Evolutionary conservation across 176 grass and related monocot species (phyloP).

Genomic region (Oryza rufipogon): DNA sequence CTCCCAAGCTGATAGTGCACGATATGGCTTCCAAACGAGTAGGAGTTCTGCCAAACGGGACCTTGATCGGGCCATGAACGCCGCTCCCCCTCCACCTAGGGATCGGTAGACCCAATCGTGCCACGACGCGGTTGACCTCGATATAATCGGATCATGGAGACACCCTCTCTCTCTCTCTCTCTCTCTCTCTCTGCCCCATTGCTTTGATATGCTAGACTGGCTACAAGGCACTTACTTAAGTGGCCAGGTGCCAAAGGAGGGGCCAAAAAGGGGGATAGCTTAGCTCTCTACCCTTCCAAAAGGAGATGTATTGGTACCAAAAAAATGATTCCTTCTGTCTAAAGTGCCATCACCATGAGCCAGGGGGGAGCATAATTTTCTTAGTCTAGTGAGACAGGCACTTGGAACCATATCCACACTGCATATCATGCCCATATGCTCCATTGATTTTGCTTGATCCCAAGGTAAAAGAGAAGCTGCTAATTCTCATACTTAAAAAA

Average conservation of each 20-base stretch:
- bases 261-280: background rate
- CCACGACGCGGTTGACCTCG: background rate
- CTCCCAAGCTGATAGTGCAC: too few species aligned
- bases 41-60: background rate
- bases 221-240: slow-evolving; percentile 15
- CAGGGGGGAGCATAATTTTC: background rate
- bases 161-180: too few species aligned
- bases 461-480: background rate
- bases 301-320: background rate
- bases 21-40: background rate
- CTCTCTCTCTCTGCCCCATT: background rate
- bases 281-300: background rate
- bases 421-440: background rate
- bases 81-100: too few species aligned
- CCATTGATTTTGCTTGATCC: slow-evolving; percentile 2
- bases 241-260: background rate
- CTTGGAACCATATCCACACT: slow-evolving; percentile 33
- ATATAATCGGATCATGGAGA: background rate
- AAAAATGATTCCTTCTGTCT: slow-evolving; percentile 52
- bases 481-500: background rate
- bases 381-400: slow-evolving; percentile 36
- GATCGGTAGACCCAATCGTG: too few species aligned
- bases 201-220: slow-evolving; percentile 20
- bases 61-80: background rate
- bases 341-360: slow-evolving; percentile 20